A percentile compares a stretch with the other conserved stretches of the same genome.
Evolutionary conservation across 306 rosid species (phyloP).

Genomic region (Cucumis hystrix): DNA sequence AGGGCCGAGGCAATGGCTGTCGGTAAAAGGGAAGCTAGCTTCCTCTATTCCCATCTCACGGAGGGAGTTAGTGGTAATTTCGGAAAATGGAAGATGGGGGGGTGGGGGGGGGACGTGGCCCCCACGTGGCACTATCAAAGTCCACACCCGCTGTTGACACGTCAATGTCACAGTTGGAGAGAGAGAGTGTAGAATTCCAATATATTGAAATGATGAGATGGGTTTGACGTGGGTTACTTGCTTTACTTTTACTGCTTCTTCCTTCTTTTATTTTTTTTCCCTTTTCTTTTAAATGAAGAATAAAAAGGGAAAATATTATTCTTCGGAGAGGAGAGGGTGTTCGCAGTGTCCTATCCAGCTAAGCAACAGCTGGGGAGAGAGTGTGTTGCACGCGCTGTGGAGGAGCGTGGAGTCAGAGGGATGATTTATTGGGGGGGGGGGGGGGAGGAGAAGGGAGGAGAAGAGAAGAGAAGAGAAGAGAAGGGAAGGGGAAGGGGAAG

Average conservation of each 20-base stretch:
- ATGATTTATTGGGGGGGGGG: not conserved
- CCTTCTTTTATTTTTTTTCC: not conserved
- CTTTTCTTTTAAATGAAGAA: not conserved
- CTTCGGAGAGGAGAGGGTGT: not conserved
- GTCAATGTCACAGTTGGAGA: slow-evolving; percentile 19
- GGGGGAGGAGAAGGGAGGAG: not conserved
- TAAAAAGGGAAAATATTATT: not conserved
- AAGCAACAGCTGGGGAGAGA: slow-evolving; percentile 2
- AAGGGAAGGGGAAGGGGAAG: not conserved
- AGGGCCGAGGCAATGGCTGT: slow-evolving; percentile 27
- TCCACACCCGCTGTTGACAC: slow-evolving; percentile 32
- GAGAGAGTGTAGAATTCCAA: slow-evolving; percentile 9
- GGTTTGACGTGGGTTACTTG: not conserved
- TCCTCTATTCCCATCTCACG: not conserved
- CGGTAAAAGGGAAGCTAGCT: slow-evolving; percentile 42
- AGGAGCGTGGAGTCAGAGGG: not conserved
- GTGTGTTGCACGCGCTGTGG: not conserved
- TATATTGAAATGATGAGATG: slow-evolving; percentile 9
- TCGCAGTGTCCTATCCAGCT: not conserved
- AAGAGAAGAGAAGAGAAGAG: not conserved
- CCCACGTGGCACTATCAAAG: slow-evolving; percentile 16
- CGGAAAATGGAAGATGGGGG: not conserved
- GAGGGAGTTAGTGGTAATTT: not conserved
- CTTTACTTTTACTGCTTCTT: not conserved
- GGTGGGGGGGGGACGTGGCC: not conserved